A percentile compares a stretch with the other conserved stretches of the same genome.
Evolutionary conservation across 306 rosid genomes (phyloP).

Genomic region (Cicer bijugum): DNA sequence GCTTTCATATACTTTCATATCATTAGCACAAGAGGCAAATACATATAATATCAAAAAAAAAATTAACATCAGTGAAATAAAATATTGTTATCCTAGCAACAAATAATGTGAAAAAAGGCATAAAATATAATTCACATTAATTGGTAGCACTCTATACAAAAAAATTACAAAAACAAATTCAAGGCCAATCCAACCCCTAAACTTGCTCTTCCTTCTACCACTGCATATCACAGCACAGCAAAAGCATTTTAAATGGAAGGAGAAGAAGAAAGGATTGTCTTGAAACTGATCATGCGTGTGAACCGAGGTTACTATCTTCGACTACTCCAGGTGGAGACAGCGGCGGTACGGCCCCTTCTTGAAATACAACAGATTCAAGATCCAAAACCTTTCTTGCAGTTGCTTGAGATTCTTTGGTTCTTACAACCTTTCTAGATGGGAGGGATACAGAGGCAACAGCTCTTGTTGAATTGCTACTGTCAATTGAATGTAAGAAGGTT

Average conservation of each 20-base stretch:
- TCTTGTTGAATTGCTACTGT: slow-evolving; percentile 75
- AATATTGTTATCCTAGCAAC: slow-evolving; percentile 10
- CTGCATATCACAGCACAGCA: background rate
- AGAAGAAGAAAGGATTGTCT: slow-evolving; percentile 5
- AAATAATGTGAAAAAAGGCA: background rate
- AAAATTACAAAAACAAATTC: slow-evolving; percentile 22
- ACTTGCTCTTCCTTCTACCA: slow-evolving; percentile 40
- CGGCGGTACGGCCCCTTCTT: slow-evolving; percentile 80
- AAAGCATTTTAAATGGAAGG: background rate
- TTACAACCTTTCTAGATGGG: slow-evolving; percentile 64
- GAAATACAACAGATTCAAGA: slow-evolving; percentile 51
- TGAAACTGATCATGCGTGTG: slow-evolving; percentile 44
- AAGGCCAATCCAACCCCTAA: slow-evolving; percentile 7
- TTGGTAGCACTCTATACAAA: slow-evolving; percentile 39
- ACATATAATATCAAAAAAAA: slow-evolving; percentile 21
- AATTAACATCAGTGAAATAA: slow-evolving; percentile 6
- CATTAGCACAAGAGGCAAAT: slow-evolving; percentile 17
- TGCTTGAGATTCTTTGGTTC: slow-evolving; percentile 54
- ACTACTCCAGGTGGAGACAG: slow-evolving; percentile 68
- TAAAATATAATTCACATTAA: slow-evolving; percentile 14
- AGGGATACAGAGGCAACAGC: slow-evolving; percentile 67
- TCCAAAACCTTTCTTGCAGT: slow-evolving; percentile 69
- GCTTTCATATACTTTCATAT: slow-evolving; percentile 13
- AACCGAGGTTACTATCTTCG: slow-evolving; percentile 47
- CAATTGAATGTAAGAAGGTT: slow-evolving; percentile 70